Percentiles rank a stretch among this genome's conserved stretches.
Evolutionary conservation across 371 early-diverging fungal genomes (phyloP).

Genomic region (Choanephora cucurbitarum): DNA sequence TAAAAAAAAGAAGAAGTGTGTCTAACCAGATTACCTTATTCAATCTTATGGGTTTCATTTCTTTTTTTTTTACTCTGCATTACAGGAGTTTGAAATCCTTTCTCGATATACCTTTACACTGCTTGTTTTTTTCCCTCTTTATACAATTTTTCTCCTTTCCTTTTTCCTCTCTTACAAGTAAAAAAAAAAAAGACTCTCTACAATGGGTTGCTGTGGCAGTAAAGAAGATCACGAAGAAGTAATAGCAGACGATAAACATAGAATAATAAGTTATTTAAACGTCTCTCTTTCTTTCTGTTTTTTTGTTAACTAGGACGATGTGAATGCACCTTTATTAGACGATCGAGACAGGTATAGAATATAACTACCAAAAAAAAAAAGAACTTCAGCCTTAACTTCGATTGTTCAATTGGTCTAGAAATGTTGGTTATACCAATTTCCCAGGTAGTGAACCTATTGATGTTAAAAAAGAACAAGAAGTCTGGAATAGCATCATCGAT

Average conservation of each 20-base stretch:
- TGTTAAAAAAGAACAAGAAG: slow-evolving; percentile 47
- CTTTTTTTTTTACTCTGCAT: background rate
- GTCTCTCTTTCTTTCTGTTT: too few species aligned
- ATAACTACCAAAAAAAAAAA: background rate
- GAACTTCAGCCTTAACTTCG: background rate
- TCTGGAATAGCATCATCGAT: slow-evolving; percentile 49
- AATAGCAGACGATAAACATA: slow-evolving; percentile 5
- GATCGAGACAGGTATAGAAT: slow-evolving; percentile 38
- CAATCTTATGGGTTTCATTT: too few species aligned
- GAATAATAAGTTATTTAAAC: too few species aligned
- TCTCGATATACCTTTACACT: too few species aligned
- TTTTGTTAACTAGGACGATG: slow-evolving; percentile 26
- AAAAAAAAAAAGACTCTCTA: background rate
- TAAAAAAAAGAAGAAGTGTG: too few species aligned
- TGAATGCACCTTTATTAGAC: slow-evolving; percentile 34
- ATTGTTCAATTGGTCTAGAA: background rate
- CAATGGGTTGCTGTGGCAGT: slow-evolving; percentile 53
- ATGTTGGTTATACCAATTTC: slow-evolving; percentile 32
- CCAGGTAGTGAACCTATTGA: slow-evolving; percentile 41
- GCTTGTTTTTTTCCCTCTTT: slow-evolving; percentile 10
- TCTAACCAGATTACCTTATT: too few species aligned
- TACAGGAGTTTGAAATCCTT: too few species aligned
- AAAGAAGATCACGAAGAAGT: slow-evolving; percentile 47
- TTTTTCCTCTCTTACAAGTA: background rate
- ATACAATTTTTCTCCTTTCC: background rate